Percentiles rank a stretch among this genome's conserved stretches.
Conservation (phyloP, 345 rosid genomes). For the Pistacia atlantica region DNA sequence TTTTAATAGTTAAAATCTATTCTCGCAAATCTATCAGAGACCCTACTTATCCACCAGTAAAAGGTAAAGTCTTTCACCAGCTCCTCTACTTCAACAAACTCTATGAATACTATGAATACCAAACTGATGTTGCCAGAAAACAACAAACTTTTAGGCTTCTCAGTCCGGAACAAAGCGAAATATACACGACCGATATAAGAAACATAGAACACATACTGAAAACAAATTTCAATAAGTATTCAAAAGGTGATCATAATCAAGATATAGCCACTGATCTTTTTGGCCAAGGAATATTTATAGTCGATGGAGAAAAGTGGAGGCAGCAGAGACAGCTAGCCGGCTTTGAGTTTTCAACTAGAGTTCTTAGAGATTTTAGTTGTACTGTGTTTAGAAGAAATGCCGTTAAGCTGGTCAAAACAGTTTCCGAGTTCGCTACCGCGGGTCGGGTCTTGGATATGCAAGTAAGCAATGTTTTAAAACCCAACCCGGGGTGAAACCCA, state of each 20-base stretch:
- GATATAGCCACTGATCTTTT: slow-evolving; percentile 45
- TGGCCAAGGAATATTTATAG: slow-evolving; percentile 74
- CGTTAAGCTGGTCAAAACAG: slow-evolving; percentile 40
- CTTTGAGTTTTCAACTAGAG: slow-evolving; percentile 70
- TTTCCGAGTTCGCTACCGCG: slow-evolving; percentile 31
- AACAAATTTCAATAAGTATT: slow-evolving; percentile 50
- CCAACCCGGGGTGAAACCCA: too few species aligned
- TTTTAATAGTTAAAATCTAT: slow-evolving; percentile 1
- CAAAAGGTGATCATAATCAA: slow-evolving; percentile 41
- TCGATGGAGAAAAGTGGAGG: slow-evolving; percentile 80
- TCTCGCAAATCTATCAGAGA: slow-evolving; percentile 50
- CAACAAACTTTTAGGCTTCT: slow-evolving; percentile 62
- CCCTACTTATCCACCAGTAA: slow-evolving; percentile 53
- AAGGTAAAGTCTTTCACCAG: slow-evolving; percentile 51
- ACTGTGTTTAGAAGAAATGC: slow-evolving; percentile 63
- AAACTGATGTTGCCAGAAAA: slow-evolving; percentile 41
- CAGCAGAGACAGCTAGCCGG: slow-evolving; percentile 84
- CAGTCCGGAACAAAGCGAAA: slow-evolving; percentile 34
- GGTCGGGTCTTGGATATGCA: slow-evolving; percentile 62
- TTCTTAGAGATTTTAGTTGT: slow-evolving; percentile 74
- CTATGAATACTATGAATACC: too few species aligned
- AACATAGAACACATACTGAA: slow-evolving; percentile 70
- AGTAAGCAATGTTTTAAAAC: slow-evolving; percentile 31
- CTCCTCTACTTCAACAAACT: slow-evolving; percentile 44
- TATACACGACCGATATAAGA: slow-evolving; percentile 56